These are phyloP conservation scores for Phlegmacium glaucopus DNA, from an alignment of 768 basidiomycete genomes.

Conservation along the genomic window DNA sequence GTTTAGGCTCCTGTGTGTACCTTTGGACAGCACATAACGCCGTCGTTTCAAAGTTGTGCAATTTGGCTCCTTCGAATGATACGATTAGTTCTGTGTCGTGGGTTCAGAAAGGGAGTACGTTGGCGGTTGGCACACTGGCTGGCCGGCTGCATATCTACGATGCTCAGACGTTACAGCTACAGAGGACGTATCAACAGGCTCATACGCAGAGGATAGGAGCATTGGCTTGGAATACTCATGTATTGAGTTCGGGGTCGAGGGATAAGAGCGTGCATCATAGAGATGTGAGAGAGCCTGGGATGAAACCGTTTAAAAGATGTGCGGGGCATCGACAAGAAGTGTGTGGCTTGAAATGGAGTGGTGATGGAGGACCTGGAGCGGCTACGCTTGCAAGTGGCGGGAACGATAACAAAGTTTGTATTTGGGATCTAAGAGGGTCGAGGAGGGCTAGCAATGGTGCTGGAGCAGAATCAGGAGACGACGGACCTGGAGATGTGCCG, in stretches of 20 bases:
- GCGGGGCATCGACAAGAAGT: constrained; percentile 89
- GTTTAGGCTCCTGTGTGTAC: constrained; percentile 89
- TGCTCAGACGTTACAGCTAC: constrained; percentile 66
- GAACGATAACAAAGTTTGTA: constrained; percentile 98
- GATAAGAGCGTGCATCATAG: constrained; percentile 91
- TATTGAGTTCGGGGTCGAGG: constrained; percentile 87
- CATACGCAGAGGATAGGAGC: constrained; percentile 91
- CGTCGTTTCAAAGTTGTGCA: constrained; percentile 87
- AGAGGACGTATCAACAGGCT: constrained; percentile 80
- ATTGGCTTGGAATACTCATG: constrained; percentile 88
- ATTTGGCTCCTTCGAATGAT: constrained; percentile 64
- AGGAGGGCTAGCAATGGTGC: constrained; percentile 35
- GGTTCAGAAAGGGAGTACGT: constrained; percentile 88
- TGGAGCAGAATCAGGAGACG: constrained; percentile 24
- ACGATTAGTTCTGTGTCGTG: constrained; percentile 87
- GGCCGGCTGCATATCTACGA: constrained; percentile 94
- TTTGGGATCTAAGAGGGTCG: constrained; percentile 87
- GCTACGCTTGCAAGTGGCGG: constrained; percentile 88
- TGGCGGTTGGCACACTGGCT: constrained; percentile 91
- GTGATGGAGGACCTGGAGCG: constrained; percentile 36
- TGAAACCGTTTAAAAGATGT: constrained; percentile 66
- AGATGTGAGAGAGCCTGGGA: constrained; percentile 74
- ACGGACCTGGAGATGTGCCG: constrained; percentile 52
- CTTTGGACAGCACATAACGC: constrained; percentile 97
- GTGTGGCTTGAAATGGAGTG: constrained; percentile 92